Base-by-base conservation (phyloP, 2,329 filamentous ascomycete genomes). In the Colletotrichum liaoningense region DNA sequence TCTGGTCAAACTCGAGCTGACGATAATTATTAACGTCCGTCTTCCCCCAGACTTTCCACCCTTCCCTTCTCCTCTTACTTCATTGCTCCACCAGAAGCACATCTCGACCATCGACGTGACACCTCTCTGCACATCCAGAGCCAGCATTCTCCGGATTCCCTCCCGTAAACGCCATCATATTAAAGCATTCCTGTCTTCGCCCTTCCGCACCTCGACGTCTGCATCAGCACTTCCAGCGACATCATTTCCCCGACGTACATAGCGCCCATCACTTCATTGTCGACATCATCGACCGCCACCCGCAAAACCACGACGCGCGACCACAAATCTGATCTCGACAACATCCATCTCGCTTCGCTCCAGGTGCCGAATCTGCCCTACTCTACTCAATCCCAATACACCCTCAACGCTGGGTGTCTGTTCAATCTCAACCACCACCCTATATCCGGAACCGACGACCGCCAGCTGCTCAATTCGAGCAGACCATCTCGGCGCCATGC, bases 401-500 rank as follows among this genome's bases (percentile, higher is more conserved):
- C 33, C 55, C 62, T 54, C 58, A 58, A 49, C 38, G 22, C 6
- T 63, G 55, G 49, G 69, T 66, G 33, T 67, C 65, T 55, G 75
- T 76, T 76, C 77, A 76, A 78, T 74, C 57, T 65, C 67, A 35
- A 64, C 72, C 72, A 54, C 74, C 74, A 76, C 76, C 63, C 77
- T 76, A 76, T 70, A 62, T 68, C 67, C 74, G 76, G 76, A 75
- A 70, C 70, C 49, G 33, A 64, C 72, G 69, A 63, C 62, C 65
- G 56, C 59, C 63, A 60, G 49, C 77, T 79, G 81, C 83, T 84
- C 81, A 81, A 81, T 67, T 75, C 81, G 84, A 84, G 83, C 82
- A 79, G 77, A 76, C 72, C 75, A 75, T 62, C 67, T 24, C 72
- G 79, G 78, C 83, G 85, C 79, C 74, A 98, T 98, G 96, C 94